Evolutionary conservation across 1,284 basidiomycete species (phyloP).

Genomic region (Trametes pubescens): DNA sequence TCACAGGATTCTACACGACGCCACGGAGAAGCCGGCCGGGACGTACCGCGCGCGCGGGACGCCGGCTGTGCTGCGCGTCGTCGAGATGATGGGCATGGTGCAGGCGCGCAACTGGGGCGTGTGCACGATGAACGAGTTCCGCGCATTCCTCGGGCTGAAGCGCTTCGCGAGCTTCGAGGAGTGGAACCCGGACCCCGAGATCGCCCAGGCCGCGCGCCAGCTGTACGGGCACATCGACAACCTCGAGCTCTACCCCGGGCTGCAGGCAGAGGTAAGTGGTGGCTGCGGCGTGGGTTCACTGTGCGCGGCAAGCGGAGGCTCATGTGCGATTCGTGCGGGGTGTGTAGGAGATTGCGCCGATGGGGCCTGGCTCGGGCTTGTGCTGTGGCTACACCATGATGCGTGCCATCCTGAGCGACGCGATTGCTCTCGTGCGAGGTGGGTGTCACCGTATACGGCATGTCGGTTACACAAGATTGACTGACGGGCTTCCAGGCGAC

Average conservation of each 20-base stretch:
- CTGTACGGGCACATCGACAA: conserved; percentile 82
- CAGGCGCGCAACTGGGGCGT: conserved; percentile 77
- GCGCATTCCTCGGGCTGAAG: conserved; percentile 61
- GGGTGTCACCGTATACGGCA: neutral
- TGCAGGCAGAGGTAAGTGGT: conserved; percentile 60
- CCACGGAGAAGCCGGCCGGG: conserved; percentile 71
- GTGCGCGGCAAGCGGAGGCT: neutral
- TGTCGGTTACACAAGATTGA: too few species aligned
- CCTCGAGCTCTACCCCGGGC: conserved; percentile 77
- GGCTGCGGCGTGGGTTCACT: too few species aligned
- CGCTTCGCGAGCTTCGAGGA: conserved; percentile 71
- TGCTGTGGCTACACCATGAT: conserved; percentile 92
- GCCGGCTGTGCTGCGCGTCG: conserved; percentile 70
- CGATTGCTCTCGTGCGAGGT: conserved; percentile 70
- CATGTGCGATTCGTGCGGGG: neutral
- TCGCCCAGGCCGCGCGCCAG: conserved; percentile 68
- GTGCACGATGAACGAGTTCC: conserved; percentile 78
- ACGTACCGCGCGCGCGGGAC: conserved; percentile 82
- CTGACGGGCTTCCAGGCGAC: conserved; percentile 53
- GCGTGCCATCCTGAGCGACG: conserved; percentile 85
- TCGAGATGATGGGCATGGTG: conserved; percentile 79
- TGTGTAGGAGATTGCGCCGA: conserved; percentile 71
- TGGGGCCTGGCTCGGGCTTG: conserved; percentile 76
- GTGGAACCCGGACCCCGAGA: conserved; percentile 77
- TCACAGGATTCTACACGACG: conserved; percentile 62